Base-by-base conservation (phyloP, 2,329 filamentous ascomycete genomes). In the Nemania serpens region DNA sequence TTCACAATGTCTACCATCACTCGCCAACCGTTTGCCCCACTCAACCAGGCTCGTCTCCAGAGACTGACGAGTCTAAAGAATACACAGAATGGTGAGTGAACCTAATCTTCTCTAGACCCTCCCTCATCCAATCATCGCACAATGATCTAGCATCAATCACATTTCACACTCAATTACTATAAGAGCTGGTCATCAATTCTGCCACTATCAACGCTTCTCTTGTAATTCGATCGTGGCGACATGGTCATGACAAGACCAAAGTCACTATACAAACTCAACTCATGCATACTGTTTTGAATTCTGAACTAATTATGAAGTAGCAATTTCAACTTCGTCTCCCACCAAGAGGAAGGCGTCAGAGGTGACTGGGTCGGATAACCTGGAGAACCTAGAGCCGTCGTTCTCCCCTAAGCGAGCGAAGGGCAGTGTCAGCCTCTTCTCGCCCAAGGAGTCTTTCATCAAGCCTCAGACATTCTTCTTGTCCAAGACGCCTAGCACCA, bases 21-120 rank as follows among this genome's bases (percentile, higher is more conserved):
- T 64, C 86, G 90, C 71, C 89, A 91, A 77, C 90, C 90, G 5
- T 93, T 93, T 75, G 90, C 87, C 73, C 88, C 88, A 50, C 81
- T 93, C 56, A 86, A 91, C 73, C 82, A 82, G 68, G 79, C 87
- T 58, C 86, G 91, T 68, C 81, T 93, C 25, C 88, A 91, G 75
- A 86, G 81, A 66, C 79, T 94, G 69, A 88, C 87, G 25, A 91
- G 87, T 76, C 77, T 88, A 52, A 94, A 93, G 81, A 93, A 93
- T 75, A 82, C 88, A 75, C 90, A 93, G 73, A 88, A 88, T 81
- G 83, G 86, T 89, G 83, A 68, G 83, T 80, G 58, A 42, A 37
- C 12, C 15, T 39, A 51, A 49, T 60, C 15, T 34, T 42, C 37
- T 60, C 46, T 25, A 15, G 33, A 29, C 33, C 18, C 42, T 2